Evolutionary conservation across 1,284 basidiomycete species (phyloP), one percentile per base, ranked within the genome.

Genomic region (Xerocomus cyaneibrunnescens): DNA sequence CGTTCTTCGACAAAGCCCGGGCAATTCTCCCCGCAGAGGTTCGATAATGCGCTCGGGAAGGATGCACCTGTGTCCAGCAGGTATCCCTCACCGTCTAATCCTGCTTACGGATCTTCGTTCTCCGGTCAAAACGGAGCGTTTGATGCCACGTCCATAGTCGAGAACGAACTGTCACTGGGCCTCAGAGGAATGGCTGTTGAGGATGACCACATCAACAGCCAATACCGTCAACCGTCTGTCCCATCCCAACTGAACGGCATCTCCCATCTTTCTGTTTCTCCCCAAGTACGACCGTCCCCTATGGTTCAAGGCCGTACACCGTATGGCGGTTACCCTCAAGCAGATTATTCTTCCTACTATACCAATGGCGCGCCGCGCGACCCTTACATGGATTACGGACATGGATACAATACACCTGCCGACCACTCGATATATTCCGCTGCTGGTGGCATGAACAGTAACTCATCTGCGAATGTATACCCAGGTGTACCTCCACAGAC

Each of bases 101-200:
- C 70, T 52, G 66, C 72, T 40, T 72, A 72, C 56, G 66, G 67
- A 47, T 55, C 71, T 60, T 52, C 70, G 25, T 66, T 72, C 45
- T 57, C 62, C 36, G 65, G 64, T 45, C 69, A 72, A 58, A 69
- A 64, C 46, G 65, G 65, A 45, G 58, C 59, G 9, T 77, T 82
- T 56, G 80, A 83, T 55, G 66, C 73, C 14, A 64, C 77, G 12
- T 68, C 76, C 36, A 61, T 72, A 25, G 74, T 74, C 16, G 78
- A 79, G 46, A 78, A 76, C 44, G 84, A 86, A 30, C 70, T 85
- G 30, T 72, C 82, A 19, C 64, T 78, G 35, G 76, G 79, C 1
- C 71, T 88, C 47, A 79, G 84, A 52, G 83, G 83, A 9, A 85
- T 89, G 80, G 76, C 73, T 16, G 80, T 85, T 37, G 86, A 85